A percentile compares a stretch with the other conserved stretches of the same genome.
phyloP scores from a whole-genome alignment of 192 early-diverging fungal genomes.

The Entophlyctis helioformis region DNA sequence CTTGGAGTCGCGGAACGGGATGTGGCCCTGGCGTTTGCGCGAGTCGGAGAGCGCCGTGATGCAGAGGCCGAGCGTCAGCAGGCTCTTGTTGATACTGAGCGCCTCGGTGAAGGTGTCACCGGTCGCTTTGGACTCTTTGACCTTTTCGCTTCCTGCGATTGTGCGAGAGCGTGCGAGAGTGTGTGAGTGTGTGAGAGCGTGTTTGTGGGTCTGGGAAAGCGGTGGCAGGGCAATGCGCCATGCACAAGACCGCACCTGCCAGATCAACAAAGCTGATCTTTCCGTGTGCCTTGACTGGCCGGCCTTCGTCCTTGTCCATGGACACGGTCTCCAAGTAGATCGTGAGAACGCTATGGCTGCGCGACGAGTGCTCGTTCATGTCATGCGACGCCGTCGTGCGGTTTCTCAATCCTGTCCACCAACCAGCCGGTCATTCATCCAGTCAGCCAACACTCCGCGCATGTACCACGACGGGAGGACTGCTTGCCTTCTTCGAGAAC shows the following conservation, averaged over 20 bases:
- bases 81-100: slow-evolving; percentile 41
- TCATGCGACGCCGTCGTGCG: slow-evolving; percentile 38
- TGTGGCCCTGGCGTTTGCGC: slow-evolving; percentile 24
- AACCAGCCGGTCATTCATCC: too few relatives aligned
- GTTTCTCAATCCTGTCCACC: slow-evolving; percentile 28
- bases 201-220: too few relatives aligned
- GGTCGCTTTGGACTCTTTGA: slow-evolving; percentile 33
- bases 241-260: slow-evolving; percentile 19
- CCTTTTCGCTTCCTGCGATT: slow-evolving; percentile 41
- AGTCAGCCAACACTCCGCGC: too few relatives aligned
- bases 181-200: too few relatives aligned
- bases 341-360: slow-evolving; percentile 41
- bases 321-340: slow-evolving; percentile 27
- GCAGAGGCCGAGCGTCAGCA: slow-evolving; percentile 42
- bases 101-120: slow-evolving; percentile 37
- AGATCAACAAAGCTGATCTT: slow-evolving; percentile 50
- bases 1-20: slow-evolving; percentile 50
- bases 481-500: slow-evolving; percentile 40
- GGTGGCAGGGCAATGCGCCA: neutral
- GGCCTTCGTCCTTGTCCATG: slow-evolving; percentile 10
- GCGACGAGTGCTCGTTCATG: slow-evolving; percentile 40
- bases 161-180: too few relatives aligned
- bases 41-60: slow-evolving; percentile 36
- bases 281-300: slow-evolving; percentile 15
- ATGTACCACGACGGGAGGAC: too few relatives aligned